A percentile compares a stretch with the other conserved stretches of the same genome.
phyloP scores from a whole-genome alignment of 371 early-diverging fungal species.

The Mucor lusitanicus region DNA sequence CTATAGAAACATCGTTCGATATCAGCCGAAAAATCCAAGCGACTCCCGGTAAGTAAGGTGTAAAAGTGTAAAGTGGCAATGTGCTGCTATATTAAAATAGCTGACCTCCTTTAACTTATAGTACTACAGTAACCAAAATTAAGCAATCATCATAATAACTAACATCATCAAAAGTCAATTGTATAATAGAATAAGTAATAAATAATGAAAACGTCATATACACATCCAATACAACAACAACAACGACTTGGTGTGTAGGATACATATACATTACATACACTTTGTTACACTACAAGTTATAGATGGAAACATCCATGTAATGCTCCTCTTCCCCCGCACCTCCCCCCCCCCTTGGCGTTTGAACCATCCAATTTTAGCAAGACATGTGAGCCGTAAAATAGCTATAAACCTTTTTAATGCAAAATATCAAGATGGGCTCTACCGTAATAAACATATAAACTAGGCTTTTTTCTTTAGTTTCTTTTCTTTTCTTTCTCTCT shows the following conservation, averaged over 20 bases:
- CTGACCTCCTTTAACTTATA: background rate
- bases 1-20: background rate
- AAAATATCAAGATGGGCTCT: conserved; percentile 3
- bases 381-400: conserved; percentile 13
- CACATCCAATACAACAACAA: background rate
- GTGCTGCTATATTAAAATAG: background rate
- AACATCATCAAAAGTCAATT: background rate
- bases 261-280: background rate
- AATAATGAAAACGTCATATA: background rate
- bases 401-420: conserved; percentile 10
- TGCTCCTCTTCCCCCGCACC: background rate
- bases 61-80: background rate
- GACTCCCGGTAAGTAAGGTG: background rate
- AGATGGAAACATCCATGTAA: background rate
- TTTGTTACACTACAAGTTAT: background rate
- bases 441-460: background rate
- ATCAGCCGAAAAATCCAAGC: background rate
- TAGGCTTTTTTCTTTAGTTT: background rate
- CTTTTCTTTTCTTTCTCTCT: background rate
- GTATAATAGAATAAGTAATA: background rate
- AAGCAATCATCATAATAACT: background rate
- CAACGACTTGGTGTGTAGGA: background rate
- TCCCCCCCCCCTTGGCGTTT: background rate
- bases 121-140: background rate
- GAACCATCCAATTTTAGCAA: conserved; percentile 7